Conservation (phyloP, 805 yeast genomes). For the Tetrapisispora pingtungensis region DNA sequence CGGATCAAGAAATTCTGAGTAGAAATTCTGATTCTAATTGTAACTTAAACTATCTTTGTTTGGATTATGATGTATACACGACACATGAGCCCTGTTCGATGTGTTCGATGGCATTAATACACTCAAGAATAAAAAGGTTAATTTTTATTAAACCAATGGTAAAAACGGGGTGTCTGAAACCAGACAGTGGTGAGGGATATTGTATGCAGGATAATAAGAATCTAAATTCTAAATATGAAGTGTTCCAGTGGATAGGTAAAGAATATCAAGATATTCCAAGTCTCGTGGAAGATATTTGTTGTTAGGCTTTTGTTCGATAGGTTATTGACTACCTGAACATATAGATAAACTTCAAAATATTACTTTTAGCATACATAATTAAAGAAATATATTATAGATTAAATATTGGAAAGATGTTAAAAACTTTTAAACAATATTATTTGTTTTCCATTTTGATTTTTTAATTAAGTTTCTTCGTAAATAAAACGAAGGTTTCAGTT, state of each 20-base stretch:
- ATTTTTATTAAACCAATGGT: constrained; percentile 44
- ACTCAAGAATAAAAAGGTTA: constrained; percentile 69
- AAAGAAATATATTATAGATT: too few relatives aligned
- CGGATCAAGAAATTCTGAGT: constrained; percentile 39
- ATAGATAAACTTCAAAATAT: too few relatives aligned
- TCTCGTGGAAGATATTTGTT: constrained; percentile 21
- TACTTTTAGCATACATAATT: too few relatives aligned
- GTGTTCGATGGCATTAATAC: constrained; percentile 95
- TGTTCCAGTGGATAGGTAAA: constrained; percentile 57
- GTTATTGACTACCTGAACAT: background rate
- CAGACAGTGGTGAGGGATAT: constrained; percentile 52
- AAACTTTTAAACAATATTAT: too few relatives aligned
- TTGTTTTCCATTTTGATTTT: too few relatives aligned
- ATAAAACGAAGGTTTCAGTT: too few relatives aligned
- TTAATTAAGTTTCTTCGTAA: too few relatives aligned
- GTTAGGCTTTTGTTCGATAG: constrained; percentile 6
- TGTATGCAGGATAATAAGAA: constrained; percentile 66
- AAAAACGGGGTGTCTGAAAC: constrained; percentile 46
- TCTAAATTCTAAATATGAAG: constrained; percentile 82
- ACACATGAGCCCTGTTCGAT: constrained; percentile 95
- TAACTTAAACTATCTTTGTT: constrained; percentile 51
- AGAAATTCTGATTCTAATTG: constrained; percentile 18
- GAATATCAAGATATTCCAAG: constrained; percentile 16
- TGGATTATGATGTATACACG: constrained; percentile 67
- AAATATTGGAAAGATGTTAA: too few relatives aligned